Evolutionary conservation across 495 filamentous ascomycete genomes (phyloP).

Genomic region (Neurospora sublineolata): DNA sequence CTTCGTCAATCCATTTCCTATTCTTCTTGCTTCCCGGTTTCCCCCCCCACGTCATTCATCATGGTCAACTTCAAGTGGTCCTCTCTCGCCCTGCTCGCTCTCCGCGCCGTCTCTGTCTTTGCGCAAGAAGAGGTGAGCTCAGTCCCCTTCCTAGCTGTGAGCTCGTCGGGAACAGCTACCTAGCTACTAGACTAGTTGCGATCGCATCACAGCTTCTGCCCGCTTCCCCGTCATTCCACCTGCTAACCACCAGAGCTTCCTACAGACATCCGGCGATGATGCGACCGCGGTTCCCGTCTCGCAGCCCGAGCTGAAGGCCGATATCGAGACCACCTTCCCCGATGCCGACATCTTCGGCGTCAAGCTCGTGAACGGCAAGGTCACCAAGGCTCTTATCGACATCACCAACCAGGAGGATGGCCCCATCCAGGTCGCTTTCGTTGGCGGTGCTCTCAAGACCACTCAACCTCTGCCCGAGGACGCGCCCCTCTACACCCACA

Average conservation of each 20-base stretch:
- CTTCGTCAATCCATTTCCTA: conserved; percentile 4
- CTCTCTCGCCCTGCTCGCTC: conserved; percentile 56
- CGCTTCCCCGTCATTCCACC: background rate
- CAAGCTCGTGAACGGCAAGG: conserved; percentile 85
- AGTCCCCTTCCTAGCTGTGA: conserved; percentile 19
- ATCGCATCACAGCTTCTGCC: conserved; percentile 2
- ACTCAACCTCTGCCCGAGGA: conserved; percentile 34
- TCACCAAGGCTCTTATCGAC: conserved; percentile 72
- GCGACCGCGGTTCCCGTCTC: conserved; percentile 35
- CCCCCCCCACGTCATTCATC: conserved; percentile 23
- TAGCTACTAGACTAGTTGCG: background rate
- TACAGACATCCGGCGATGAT: conserved; percentile 11
- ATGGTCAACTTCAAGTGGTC: conserved; percentile 68
- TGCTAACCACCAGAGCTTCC: conserved; percentile 12
- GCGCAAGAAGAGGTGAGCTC: conserved; percentile 50
- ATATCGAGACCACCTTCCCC: conserved; percentile 69
- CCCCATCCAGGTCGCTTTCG: conserved; percentile 61
- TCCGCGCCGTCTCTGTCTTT: conserved; percentile 53
- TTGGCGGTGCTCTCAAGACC: conserved; percentile 67
- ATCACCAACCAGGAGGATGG: conserved; percentile 73
- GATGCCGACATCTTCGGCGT: conserved; percentile 85
- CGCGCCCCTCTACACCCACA: conserved; percentile 39
- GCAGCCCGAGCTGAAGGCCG: conserved; percentile 53
- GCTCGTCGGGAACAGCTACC: conserved; percentile 1
- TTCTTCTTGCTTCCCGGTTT: conserved; percentile 12